Percentiles rank a stretch among this genome's conserved stretches.
phyloP scores from a whole-genome alignment of 2,329 filamentous ascomycete genomes.

The Ceratocystis lukuohia region DNA sequence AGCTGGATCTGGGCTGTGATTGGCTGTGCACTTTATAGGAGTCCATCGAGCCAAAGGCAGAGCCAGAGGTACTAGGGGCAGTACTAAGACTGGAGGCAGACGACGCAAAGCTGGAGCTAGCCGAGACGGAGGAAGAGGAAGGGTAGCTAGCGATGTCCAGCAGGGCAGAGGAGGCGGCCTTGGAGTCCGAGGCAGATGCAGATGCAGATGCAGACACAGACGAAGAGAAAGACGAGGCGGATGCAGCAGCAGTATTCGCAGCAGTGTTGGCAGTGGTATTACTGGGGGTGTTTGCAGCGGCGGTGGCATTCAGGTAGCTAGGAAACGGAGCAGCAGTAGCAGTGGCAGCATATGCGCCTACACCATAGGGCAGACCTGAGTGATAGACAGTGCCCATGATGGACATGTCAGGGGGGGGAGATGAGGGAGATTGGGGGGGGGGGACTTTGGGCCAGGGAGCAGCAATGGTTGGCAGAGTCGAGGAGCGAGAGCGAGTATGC shows the following conservation, averaged over 20 bases:
- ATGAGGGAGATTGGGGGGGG: neutral
- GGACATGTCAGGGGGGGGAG: neutral
- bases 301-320: conserved; percentile 1
- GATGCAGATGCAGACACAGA: neutral
- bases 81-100: neutral
- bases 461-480: neutral
- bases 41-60: neutral
- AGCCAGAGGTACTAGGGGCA: neutral
- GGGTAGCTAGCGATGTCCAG: neutral
- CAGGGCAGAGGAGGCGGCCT: neutral
- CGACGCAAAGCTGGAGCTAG: neutral
- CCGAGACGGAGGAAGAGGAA: neutral
- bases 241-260: neutral
- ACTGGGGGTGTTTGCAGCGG: neutral
- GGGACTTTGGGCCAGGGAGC: neutral
- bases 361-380: conserved; percentile 5
- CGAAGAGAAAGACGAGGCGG: neutral
- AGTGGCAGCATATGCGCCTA: conserved; percentile 1
- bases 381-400: conserved; percentile 14
- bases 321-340: conserved; percentile 3
- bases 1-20: neutral
- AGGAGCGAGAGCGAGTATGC: neutral
- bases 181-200: neutral
- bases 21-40: neutral
- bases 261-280: neutral